Conservation (phyloP, 2,329 filamentous ascomycete genomes). For the Fusarium illudens region DNA sequence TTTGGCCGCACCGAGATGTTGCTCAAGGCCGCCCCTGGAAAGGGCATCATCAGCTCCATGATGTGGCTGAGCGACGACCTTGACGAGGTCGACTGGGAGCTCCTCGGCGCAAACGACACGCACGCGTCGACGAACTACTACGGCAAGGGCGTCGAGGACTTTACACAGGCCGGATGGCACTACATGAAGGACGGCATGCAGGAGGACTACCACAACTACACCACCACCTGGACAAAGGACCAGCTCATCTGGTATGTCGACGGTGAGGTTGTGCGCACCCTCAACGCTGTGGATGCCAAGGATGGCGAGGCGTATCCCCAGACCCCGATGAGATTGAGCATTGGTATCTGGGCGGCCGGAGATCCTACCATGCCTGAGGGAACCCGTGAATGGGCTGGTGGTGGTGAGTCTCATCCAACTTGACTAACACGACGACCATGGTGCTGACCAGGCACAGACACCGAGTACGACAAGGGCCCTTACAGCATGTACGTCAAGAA, state of each 20-base stretch:
- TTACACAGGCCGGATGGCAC: conserved; percentile 70
- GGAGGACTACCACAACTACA: conserved; percentile 77
- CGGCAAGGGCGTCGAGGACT: conserved; percentile 74
- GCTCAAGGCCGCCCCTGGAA: conserved; percentile 78
- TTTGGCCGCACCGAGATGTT: conserved; percentile 81
- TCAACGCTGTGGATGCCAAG: conserved; percentile 68
- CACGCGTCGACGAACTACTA: conserved; percentile 79
- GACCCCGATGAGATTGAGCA: conserved; percentile 75
- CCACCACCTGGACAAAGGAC: conserved; percentile 75
- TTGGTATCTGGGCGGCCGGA: conserved; percentile 73
- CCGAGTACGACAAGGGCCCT: conserved; percentile 71
- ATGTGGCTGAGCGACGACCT: conserved; percentile 85
- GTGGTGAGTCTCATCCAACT: conserved; percentile 42
- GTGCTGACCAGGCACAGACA: conserved; percentile 46
- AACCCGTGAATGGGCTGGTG: conserved; percentile 76
- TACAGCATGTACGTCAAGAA: conserved; percentile 79
- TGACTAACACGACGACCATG: accelerated
- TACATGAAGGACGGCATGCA: conserved; percentile 62
- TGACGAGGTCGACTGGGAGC: conserved; percentile 90
- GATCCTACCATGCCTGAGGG: conserved; percentile 62
- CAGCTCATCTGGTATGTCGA: conserved; percentile 76
- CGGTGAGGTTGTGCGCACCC: conserved; percentile 68
- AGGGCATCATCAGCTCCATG: conserved; percentile 81
- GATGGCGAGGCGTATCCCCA: conserved; percentile 74
- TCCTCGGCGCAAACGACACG: conserved; percentile 72